These are phyloP conservation scores for Decorospora gaudefroyi DNA, from an alignment of 2,329 filamentous ascomycete species.

Conservation along the genomic window DNA sequence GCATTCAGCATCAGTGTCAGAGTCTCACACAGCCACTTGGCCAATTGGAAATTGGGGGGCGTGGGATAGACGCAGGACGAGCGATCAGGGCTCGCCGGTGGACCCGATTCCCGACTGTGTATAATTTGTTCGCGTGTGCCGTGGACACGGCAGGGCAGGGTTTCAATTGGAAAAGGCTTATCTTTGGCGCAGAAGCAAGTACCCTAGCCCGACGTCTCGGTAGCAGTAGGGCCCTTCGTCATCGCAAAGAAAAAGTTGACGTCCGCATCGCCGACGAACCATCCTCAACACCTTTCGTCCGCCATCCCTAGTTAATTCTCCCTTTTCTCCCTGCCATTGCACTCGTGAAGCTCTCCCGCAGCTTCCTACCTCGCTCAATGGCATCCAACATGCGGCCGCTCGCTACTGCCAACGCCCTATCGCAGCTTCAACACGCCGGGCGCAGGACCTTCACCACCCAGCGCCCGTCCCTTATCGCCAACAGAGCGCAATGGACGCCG, in stretches of 20 bases:
- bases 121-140: conserved; percentile 13
- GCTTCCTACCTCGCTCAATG: conserved; percentile 31
- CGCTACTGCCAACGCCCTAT: conserved; percentile 35
- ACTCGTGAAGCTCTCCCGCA: conserved; percentile 11
- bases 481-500: conserved; percentile 42
- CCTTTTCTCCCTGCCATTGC: conserved; percentile 14
- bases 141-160: conserved; percentile 13
- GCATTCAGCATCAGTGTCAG: background rate
- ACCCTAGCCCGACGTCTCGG: conserved; percentile 13
- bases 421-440: conserved; percentile 42
- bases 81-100: conserved; percentile 1
- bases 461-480: conserved; percentile 43
- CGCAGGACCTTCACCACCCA: conserved; percentile 44
- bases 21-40: no score
- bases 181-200: conserved; percentile 15
- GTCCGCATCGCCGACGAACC: conserved; percentile 11
- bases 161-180: conserved; percentile 26
- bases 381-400: conserved; percentile 46
- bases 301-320: conserved; percentile 14
- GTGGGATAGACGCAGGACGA: conserved; percentile 14
- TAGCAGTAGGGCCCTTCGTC: conserved; percentile 24
- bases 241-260: conserved; percentile 40
- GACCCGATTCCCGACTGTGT: background rate
- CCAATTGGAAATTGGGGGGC: no score
- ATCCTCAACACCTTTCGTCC: conserved; percentile 21